A percentile compares a stretch with the other conserved stretches of the same genome.
phyloP scores from a whole-genome alignment of 768 basidiomycete genomes.

The Tulasnella sp. region DNA sequence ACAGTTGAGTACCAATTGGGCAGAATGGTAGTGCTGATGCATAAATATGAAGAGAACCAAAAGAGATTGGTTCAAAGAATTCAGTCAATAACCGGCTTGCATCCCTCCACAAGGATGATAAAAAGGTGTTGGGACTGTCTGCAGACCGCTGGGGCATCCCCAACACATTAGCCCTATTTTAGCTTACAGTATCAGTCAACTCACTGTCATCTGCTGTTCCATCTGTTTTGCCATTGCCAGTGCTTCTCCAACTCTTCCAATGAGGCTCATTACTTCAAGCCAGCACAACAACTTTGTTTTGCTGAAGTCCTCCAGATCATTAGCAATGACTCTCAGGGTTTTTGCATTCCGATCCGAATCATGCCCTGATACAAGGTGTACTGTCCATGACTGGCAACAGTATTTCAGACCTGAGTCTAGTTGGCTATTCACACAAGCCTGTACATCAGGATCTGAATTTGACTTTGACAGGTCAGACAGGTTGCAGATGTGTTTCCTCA shows the following conservation, averaged over 20 bases:
- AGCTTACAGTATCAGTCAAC: not conserved
- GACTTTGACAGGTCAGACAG: not conserved
- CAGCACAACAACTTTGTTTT: not conserved
- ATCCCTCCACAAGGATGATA: not conserved
- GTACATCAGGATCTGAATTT: not conserved
- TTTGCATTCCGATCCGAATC: not conserved
- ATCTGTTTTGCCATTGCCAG: not conserved
- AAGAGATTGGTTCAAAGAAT: not conserved
- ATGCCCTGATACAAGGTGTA: not conserved
- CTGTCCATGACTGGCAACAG: not conserved
- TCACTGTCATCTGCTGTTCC: not conserved
- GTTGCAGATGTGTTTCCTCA: not conserved
- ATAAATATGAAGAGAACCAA: not conserved
- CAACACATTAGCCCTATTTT: not conserved
- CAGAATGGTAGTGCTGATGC: not conserved
- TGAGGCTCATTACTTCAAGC: not conserved
- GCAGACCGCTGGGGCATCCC: not conserved
- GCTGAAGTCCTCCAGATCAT: not conserved
- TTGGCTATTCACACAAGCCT: not conserved
- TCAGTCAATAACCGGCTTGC: not conserved
- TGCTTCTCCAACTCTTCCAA: not conserved
- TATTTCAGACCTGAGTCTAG: not conserved
- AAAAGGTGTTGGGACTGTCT: accelerated
- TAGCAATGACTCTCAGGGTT: not conserved
- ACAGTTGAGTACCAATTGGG: not conserved